A percentile compares a stretch with the other conserved stretches of the same genome.
Evolutionary conservation across 805 yeast species (phyloP).

Genomic region (Schwanniomyces pseudopolymorphus): DNA sequence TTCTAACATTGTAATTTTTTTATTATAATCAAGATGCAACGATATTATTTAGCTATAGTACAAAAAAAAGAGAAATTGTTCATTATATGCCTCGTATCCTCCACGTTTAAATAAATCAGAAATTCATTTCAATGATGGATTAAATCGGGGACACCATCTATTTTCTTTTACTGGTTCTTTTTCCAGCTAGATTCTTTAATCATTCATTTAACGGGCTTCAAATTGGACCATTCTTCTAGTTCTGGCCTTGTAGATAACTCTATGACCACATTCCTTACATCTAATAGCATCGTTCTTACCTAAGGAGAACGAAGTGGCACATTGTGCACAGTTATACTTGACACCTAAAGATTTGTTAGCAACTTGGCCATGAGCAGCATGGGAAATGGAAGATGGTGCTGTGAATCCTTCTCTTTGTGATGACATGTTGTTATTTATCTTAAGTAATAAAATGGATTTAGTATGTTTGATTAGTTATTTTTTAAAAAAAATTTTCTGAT

Average conservation of each 20-base stretch:
- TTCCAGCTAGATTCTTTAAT: background rate
- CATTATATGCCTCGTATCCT: background rate
- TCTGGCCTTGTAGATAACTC: constrained; percentile 95
- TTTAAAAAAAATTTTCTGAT: background rate
- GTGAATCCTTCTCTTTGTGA: constrained; percentile 83
- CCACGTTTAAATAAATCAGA: background rate
- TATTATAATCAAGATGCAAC: background rate
- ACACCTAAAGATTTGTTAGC: constrained; percentile 69
- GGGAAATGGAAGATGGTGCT: constrained; percentile 70
- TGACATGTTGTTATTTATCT: constrained; percentile 20
- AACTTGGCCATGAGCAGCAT: constrained; percentile 83
- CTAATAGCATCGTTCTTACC: constrained; percentile 95
- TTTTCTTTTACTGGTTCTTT: background rate
- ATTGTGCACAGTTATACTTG: constrained; percentile 93
- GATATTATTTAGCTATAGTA: constrained; percentile 1
- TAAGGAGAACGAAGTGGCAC: constrained; percentile 85
- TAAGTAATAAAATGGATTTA: background rate
- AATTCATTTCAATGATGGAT: background rate
- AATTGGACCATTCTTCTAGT: constrained; percentile 88
- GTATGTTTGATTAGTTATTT: background rate
- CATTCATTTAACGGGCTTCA: constrained; percentile 36
- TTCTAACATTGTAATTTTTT: background rate
- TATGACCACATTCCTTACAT: constrained; percentile 98
- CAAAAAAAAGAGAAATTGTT: background rate
- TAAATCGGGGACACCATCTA: background rate